Base-by-base conservation (phyloP, 1,284 basidiomycete species). In the Wallemia mellicola region DNA sequence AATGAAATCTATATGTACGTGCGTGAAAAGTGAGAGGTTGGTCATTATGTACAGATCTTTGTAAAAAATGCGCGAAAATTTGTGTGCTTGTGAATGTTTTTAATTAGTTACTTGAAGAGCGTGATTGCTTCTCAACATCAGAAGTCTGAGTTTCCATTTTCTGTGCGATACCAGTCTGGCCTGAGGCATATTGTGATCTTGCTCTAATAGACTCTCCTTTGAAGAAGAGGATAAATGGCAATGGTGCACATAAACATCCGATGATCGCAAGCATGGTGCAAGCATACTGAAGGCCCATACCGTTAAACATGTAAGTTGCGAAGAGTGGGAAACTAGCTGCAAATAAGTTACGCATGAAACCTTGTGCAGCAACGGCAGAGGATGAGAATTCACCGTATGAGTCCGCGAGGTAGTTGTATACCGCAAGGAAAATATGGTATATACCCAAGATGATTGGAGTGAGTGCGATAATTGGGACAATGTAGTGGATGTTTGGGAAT, bases 21-120 rank as follows among this genome's bases (percentile, higher is more conserved):
- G 19, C 38, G 38, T 15, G 38, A 48, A 11, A 22, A n/a, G 5
- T 48, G 38, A n/a, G 22, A n/a, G 95, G 73, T 48, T 83, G 78
- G 60, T 89, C 85, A 68, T 87, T 76, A 70, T 96, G 88, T 3
- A 79, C 81, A 1, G 79, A 79, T 11, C 86, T 89, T 30, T 30
- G 38, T 48, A 5, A 22, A 48, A 22, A 15, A 48, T 48, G 38
- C 38, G 38, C 38, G 9, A 22, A n/a, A 7, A 9, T 32, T 7
- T 32, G 30, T 32, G 30, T 32, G 30, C 19, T 32, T 7, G 19
- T 7, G 19, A 19, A 19, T 32, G 30, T 32, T n/a, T n/a, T n/a
- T 17, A 48, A 5, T 48, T 48, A 48, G 19, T 48, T 48, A n/a
- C 9, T 48, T 11, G 38, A 48, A 48, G 38, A 11, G 9, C 27